A percentile compares a stretch with the other conserved stretches of the same genome.
Evolutionary conservation across 179 eudicot genomes (phyloP).

Genomic region (Gypsophila paniculata): DNA sequence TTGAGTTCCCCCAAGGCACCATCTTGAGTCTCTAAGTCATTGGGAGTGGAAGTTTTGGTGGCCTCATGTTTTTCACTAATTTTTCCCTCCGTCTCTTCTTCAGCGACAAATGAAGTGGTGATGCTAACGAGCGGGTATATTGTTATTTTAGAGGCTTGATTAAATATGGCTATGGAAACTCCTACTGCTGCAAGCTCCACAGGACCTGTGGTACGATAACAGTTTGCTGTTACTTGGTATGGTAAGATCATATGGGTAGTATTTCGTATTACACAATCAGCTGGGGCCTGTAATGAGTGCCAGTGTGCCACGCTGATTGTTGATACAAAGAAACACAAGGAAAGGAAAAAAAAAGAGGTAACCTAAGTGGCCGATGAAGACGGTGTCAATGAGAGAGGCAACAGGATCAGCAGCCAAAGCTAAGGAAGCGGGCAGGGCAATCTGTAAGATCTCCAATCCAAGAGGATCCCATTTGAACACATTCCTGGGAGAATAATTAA

Average conservation of each 20-base stretch:
- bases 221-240: not conserved
- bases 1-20: constrained; percentile 36
- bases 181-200: constrained; percentile 97
- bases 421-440: constrained; percentile 90
- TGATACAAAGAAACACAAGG: no score
- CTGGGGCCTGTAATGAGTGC: no score
- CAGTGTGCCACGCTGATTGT: no score
- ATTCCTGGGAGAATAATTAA: constrained; percentile 35
- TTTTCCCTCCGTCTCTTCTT: constrained; percentile 67
- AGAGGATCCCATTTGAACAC: constrained; percentile 79
- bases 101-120: constrained; percentile 95
- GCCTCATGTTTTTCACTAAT: constrained; percentile 22
- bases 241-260: no score
- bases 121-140: constrained; percentile 90
- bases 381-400: constrained; percentile 95
- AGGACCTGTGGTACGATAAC: constrained; percentile 42
- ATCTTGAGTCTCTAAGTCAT: constrained; percentile 28
- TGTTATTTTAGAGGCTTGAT: constrained; percentile 82
- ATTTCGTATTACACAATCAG: no score
- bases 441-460: constrained; percentile 73
- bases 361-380: constrained; percentile 87
- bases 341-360: not conserved
- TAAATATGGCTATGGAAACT: constrained; percentile 90
- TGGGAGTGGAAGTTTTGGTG: not conserved
- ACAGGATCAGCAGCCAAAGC: constrained; percentile 99